Evolutionary conservation across 176 grass and related monocot species (phyloP).

Genomic region (Alopecurus myosuroides): DNA sequence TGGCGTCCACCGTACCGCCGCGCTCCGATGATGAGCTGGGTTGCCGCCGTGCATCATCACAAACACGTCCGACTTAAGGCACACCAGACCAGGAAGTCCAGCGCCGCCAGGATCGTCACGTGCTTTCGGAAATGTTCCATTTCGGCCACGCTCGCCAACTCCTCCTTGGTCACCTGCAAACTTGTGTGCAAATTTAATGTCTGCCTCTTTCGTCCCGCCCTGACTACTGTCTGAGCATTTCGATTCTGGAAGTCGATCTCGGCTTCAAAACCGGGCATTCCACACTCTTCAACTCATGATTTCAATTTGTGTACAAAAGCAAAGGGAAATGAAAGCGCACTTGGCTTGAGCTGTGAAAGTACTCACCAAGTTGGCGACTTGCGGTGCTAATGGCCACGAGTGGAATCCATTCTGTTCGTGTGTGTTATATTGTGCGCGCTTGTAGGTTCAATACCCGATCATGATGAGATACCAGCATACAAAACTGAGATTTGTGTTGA

Average conservation of each 20-base stretch:
- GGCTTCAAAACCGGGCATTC: not conserved
- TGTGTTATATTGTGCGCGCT: not conserved
- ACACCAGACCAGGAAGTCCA: constrained; percentile 87
- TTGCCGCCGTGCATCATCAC: constrained; percentile 82
- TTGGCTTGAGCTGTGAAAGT: not conserved
- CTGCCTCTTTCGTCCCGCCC: not conserved
- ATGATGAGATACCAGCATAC: not conserved
- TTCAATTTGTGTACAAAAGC: not conserved
- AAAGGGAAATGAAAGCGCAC: too few relatives aligned
- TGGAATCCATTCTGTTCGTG: constrained; percentile 90
- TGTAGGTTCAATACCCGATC: not conserved
- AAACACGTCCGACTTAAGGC: constrained; percentile 78
- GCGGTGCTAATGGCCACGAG: constrained; percentile 70
- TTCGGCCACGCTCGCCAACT: constrained; percentile 55
- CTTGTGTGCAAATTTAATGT: not conserved
- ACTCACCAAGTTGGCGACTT: constrained; percentile 89
- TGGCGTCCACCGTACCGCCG: constrained; percentile 59
- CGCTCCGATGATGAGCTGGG: constrained; percentile 68
- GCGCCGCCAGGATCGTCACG: constrained; percentile 73
- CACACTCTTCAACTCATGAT: not conserved
- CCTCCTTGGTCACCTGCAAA: constrained; percentile 69
- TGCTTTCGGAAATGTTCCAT: constrained; percentile 72
- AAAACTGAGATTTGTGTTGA: not conserved
- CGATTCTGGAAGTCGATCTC: not conserved
- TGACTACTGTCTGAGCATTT: not conserved